Evolutionary conservation across 202 grass and related monocot genomes (phyloP).

Genomic region (Eragrostis tef): DNA sequence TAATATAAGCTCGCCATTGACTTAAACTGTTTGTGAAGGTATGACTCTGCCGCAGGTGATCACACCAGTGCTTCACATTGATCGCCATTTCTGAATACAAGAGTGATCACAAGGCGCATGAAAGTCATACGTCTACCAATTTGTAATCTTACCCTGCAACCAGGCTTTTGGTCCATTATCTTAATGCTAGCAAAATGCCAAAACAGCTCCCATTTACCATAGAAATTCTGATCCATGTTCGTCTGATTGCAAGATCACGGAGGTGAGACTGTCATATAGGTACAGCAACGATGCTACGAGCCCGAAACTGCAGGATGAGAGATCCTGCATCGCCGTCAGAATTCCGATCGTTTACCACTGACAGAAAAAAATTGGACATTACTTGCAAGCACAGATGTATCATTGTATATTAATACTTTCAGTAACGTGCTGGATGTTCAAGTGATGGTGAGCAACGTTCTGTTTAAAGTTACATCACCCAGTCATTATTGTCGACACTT

Average conservation of each 20-base stretch:
- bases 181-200: too few relatives aligned
- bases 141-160: constrained; percentile 22
- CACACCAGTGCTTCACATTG: constrained; percentile 55
- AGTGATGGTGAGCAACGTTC: too few relatives aligned
- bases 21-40: constrained; percentile 78
- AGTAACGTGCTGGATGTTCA: not conserved
- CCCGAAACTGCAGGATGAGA: too few relatives aligned
- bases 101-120: constrained; percentile 61
- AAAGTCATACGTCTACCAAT: constrained; percentile 24
- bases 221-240: not conserved
- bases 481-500: not conserved
- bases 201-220: not conserved
- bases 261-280: too few relatives aligned
- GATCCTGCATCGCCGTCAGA: too few relatives aligned
- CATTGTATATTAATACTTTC: not conserved
- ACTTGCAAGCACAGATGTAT: not conserved
- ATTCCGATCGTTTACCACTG: too few relatives aligned
- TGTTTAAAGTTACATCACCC: not conserved
- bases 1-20: not conserved
- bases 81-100: constrained; percentile 67
- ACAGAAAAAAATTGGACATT: too few relatives aligned
- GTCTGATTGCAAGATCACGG: not conserved
- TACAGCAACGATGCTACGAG: too few relatives aligned
- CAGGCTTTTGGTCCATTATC: too few relatives aligned
- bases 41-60: constrained; percentile 94